Base-by-base conservation (phyloP, 805 yeast species). In the Pichia eremophila region DNA sequence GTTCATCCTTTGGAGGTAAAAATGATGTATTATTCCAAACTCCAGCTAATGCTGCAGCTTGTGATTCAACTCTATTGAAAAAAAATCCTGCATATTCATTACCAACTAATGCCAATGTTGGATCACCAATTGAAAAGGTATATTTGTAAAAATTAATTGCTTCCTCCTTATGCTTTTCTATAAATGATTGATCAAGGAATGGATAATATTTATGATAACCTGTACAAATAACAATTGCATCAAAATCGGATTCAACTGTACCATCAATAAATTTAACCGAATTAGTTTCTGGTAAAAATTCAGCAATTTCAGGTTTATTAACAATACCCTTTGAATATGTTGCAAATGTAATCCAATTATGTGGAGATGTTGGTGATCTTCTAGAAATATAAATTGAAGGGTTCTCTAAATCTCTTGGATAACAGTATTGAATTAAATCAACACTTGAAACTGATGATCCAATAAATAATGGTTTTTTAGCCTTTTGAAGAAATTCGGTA, bases 31-130 rank as follows among this genome's bases (percentile, higher is more conserved):
- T 67, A 3, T 75, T 63, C 79, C 80, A 77, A 9, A 75, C 71
- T 6, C 81, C 81, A 17, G 78, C 77, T 37, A 77, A 57, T 1
- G 80, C 79, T 9, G 79, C 74, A 1, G 78, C 74, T 44, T 68
- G 64, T 0, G 74, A 61, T 54, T 78, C 83, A 44, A 74, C 72
- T 14, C 74, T 64, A 45, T 72, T 70, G 62, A 75, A 76, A 46
- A 70, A 69, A 38, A 72, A 58, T 3, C 72, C 67, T 1, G 78
- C 70, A 11, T 70, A 54, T 5, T 72, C 60, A 9, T 67, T 62
- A 5, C 77, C 77, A 19, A 68, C 66, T 8, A 66, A 53, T 0
- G 71, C 73, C 22, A 73, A 55, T 0, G 75, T 65, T n/a, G 75
- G 73, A 53, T 73, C 78, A 5, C 58, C 65, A 19, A 67, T 58